Evolutionary conservation across 192 early-diverging fungal genomes (phyloP), one percentile per base, ranked within the genome.

Genomic region (Entomortierella beljakovae): DNA sequence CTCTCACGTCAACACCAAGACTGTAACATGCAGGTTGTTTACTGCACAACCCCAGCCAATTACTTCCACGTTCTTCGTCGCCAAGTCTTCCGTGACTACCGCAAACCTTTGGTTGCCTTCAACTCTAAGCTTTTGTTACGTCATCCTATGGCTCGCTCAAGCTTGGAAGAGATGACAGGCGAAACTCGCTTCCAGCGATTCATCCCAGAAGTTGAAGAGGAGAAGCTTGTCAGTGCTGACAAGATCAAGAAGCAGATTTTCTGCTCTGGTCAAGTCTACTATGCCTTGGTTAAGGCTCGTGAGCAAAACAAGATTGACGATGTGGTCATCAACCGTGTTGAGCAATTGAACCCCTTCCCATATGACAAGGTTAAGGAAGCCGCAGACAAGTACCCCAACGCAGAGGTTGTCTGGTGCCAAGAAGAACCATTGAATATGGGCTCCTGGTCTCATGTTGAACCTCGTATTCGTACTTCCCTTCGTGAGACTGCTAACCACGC

Each of bases 231-330:
- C 25, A 87, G 87, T 18, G 92, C 93, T 28, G 94, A 97, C 80
- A 81, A 95, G 73, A 94, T 97, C 85, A 93, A 88, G 80, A 95
- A 94, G 33, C 91, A 98, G 72, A 90, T 99, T 72, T 89, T 99
- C 86, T 99, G 98, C 82, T 86, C 94, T 48, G 98, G 98, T 64
- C 96, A 99, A 82, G 96, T 99, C 48, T 99, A 99, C 90, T 99
- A 98, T 88, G 86, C 93, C 2, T 88, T 97, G 57, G 77, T 92
- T 64, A 89, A 89, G 79, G 96, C 98, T 16, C 92, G 96, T 68
- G 92, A 93, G 58, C 84, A 94, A 46, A 99, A 99, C 94, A 90
- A 96, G 74, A 84, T 98, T 59, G 82, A 89, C 62, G 82, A 98
- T 81, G 85, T 96, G 46, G 96, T 92, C 55, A 97, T 99, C 80